phyloP scores from a whole-genome alignment of 768 basidiomycete species.

The Hirschioporus abietinus region DNA sequence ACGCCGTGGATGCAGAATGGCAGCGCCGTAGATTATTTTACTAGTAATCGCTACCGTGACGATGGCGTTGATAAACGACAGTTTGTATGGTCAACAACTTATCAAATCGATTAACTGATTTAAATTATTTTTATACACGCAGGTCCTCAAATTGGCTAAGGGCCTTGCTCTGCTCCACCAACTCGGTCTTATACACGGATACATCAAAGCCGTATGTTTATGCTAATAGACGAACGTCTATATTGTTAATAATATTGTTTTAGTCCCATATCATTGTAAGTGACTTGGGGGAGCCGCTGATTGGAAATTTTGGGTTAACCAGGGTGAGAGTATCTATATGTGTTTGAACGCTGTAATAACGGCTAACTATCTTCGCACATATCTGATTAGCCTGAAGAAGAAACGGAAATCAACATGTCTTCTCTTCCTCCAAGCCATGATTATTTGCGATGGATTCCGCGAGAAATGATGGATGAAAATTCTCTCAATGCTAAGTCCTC shows the following conservation, averaged over 20 bases:
- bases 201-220: slow-evolving; percentile 44
- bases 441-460: slow-evolving; percentile 48
- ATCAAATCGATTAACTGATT: neutral
- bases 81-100: neutral
- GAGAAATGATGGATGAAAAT: slow-evolving; percentile 47
- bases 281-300: slow-evolving; percentile 28
- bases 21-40: neutral
- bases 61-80: neutral
- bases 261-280: neutral
- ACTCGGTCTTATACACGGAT: slow-evolving; percentile 41
- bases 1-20: neutral
- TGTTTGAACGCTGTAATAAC: neutral
- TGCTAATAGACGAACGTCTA: too few relatives aligned
- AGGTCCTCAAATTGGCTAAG: neutral
- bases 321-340: slow-evolving; percentile 1
- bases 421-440: slow-evolving; percentile 50
- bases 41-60: neutral
- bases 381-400: slow-evolving; percentile 44
- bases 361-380: neutral
- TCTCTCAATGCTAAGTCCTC: too few relatives aligned
- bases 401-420: slow-evolving; percentile 40
- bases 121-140: neutral
- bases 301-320: slow-evolving; percentile 40
- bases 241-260: too few relatives aligned
- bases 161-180: neutral